Evolutionary conservation across 2,329 filamentous ascomycete genomes (phyloP), one percentile per base, ranked within the genome.

Genomic region (Cladosporium sp.): DNA sequence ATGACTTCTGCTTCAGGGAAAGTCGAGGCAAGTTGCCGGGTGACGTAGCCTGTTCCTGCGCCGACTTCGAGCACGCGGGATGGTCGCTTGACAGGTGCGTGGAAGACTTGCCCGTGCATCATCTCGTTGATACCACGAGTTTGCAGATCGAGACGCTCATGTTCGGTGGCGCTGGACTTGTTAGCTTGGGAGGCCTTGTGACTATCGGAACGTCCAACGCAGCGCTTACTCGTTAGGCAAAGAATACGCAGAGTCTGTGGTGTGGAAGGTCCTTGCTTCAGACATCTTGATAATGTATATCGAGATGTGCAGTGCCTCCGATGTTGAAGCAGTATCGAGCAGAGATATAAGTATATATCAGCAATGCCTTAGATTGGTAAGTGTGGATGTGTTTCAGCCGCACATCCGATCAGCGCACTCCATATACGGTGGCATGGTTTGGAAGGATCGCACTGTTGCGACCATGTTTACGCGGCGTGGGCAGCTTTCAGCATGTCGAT

Each of bases 91-190:
- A 45, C 42, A 9, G 42, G 42, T 45, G 42, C 42, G 15, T 28
- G 15, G 7, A 28, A 45, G 24, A n/a, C 42, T 19, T 39, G 15
- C 8, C 35, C 49, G 10, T 39, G 32, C 15, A 51, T 17, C 34
- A 51, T 37, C 9, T 35, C 35, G 34, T 37, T 36, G 19, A 37
- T 24, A 3, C 32, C 9, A 6, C 12, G 34, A 7, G 35, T 22
- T 25, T 35, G 48, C 9, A 36, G 19, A n/a, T 36, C 59, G 40
- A 63, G 61, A 28, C 60, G 63, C n/a, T 61, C 59, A 44, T 60
- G 59, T 39, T 65, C 62, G 13, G 56, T 15, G 13, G 58, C 58
- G 24, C 60, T 62, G 25, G n/a, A 17, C 1, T 6, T 9, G 9
- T 44, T 28, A 44, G 40, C 20, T 13, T 6, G 40, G 40, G 2